phyloP scores from a whole-genome alignment of 2,329 filamentous ascomycete species.

The Alternaria arbusti region DNA sequence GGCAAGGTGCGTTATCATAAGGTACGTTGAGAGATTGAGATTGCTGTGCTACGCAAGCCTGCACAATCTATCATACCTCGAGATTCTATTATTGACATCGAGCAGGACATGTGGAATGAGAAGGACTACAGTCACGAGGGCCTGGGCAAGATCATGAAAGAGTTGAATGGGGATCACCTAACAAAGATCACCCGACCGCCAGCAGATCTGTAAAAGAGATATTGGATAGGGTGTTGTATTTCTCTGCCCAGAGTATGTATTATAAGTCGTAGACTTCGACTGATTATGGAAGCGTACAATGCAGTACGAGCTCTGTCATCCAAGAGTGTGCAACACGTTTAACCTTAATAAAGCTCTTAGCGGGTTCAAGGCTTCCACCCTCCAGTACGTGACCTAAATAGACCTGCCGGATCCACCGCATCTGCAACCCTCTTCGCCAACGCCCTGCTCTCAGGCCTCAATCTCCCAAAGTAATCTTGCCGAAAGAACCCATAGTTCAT shows the following conservation, averaged over 20 bases:
- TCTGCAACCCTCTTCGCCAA: conserved; percentile 46
- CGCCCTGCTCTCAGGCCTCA: conserved; percentile 41
- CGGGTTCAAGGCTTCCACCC: conserved; percentile 53
- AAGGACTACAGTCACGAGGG: conserved; percentile 65
- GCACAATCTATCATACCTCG: too few species aligned
- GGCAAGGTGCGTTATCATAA: conserved; percentile 65
- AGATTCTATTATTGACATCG: too few species aligned
- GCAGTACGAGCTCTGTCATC: too few species aligned
- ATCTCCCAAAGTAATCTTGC: conserved; percentile 55
- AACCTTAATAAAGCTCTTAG: too few species aligned
- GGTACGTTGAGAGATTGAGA: too few species aligned
- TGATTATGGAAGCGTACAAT: too few species aligned
- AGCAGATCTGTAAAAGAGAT: conserved; percentile 20
- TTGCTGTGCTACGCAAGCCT: too few species aligned
- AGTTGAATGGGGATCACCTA: conserved; percentile 57
- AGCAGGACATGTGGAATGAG: conserved; percentile 65
- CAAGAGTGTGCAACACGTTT: too few species aligned
- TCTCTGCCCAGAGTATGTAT: too few species aligned
- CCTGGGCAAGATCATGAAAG: conserved; percentile 58
- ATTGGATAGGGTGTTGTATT: too few species aligned
- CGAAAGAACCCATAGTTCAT: conserved; percentile 56
- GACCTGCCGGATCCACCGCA: conserved; percentile 50
- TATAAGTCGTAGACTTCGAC: too few species aligned
- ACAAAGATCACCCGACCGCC: conserved; percentile 53
- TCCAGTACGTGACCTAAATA: conserved; percentile 52